Evolutionary conservation across 768 basidiomycete genomes (phyloP).

Genomic region (Mrakia frigida): DNA sequence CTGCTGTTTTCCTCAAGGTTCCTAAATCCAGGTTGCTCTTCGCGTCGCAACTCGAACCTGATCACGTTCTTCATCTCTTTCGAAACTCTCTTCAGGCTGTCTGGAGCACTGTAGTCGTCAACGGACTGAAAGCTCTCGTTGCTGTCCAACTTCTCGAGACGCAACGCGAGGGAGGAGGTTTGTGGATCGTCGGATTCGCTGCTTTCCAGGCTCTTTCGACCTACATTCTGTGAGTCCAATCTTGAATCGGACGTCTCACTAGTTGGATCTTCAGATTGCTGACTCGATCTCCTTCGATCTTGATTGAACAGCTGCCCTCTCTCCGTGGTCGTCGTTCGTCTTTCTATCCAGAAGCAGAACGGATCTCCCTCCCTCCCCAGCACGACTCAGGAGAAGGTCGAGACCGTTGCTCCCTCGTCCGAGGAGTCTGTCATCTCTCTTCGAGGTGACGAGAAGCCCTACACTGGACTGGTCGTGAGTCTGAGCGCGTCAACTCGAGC

Average conservation of each 20-base stretch:
- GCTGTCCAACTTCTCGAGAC: background rate
- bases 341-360: background rate
- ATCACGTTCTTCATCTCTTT: background rate
- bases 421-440: background rate
- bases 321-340: background rate
- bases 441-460: background rate
- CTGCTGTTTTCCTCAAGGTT: background rate
- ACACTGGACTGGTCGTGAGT: slow-evolving; percentile 1
- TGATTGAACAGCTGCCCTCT: background rate
- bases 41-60: background rate
- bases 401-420: background rate
- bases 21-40: background rate
- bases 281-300: background rate
- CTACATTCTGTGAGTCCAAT: background rate
- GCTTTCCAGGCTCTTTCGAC: background rate
- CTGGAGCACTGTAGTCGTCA: slow-evolving; percentile 10
- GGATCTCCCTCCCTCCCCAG: background rate
- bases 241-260: background rate
- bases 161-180: background rate
- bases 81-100: background rate
- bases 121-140: slow-evolving; percentile 1
- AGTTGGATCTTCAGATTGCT: background rate
- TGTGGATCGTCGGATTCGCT: background rate
- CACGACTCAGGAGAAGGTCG: background rate
- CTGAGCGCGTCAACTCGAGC: background rate